Evolutionary conservation across 2,329 filamentous ascomycete genomes (phyloP).

Genomic region (Monosporascus sp.): DNA sequence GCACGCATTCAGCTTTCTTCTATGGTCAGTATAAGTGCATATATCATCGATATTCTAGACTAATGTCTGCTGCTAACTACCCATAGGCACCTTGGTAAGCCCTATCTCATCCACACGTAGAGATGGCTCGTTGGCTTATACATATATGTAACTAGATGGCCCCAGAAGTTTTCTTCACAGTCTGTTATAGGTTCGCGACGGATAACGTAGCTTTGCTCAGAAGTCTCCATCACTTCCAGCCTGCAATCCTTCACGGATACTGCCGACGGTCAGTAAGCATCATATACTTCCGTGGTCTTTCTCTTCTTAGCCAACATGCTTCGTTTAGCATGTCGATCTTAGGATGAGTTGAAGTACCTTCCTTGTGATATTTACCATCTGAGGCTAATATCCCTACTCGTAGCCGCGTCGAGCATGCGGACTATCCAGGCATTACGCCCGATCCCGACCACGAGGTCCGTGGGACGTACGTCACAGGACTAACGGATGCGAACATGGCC

Average conservation of each 20-base stretch:
- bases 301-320: too few species aligned
- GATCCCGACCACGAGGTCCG: constrained; percentile 56
- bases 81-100: constrained; percentile 33
- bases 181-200: constrained; percentile 63
- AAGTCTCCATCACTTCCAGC: constrained; percentile 59
- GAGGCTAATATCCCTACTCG: constrained; percentile 18
- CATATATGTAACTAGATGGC: constrained; percentile 56
- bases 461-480: constrained; percentile 71
- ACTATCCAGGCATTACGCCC: constrained; percentile 76
- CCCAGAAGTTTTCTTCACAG: constrained; percentile 78
- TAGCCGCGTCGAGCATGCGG: constrained; percentile 57
- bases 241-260: constrained; percentile 71
- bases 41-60: neutral
- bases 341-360: neutral
- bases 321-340: too few species aligned
- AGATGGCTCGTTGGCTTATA: constrained; percentile 3
- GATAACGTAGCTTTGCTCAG: constrained; percentile 36
- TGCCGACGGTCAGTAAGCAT: constrained; percentile 49
- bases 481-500: constrained; percentile 71
- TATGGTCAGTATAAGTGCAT: constrained; percentile 42
- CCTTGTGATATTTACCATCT: neutral
- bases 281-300: constrained; percentile 13
- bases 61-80: constrained; percentile 17
- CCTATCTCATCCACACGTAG: neutral
- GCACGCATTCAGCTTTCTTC: constrained; percentile 46